Evolutionary conservation across 495 filamentous ascomycete species (phyloP), one percentile per base, ranked within the genome.

Genomic region (Monascus purpureus): DNA sequence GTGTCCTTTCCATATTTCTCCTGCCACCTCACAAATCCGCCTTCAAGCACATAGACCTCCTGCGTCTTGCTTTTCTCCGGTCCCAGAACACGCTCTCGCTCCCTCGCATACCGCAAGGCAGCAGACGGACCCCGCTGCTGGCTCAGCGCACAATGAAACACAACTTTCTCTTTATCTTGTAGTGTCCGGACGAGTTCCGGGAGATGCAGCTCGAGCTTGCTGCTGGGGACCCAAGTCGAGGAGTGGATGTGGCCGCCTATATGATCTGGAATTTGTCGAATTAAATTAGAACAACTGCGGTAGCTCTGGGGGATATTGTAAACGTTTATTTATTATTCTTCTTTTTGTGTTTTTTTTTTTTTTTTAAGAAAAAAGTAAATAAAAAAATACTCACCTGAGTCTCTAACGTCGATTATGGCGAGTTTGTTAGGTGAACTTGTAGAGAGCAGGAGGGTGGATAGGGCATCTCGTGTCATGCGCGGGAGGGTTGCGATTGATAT

Each of bases 101-200:
- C 56, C 4, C 63, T 57, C 0, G 47, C 49, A 41, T 67, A 65
- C 2, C 53, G 53, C 9, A 66, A 42, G 3, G 62, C 60, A 7
- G 62, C 59, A 29, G 59, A 60, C 1, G 62, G 62, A 1, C 62
- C 62, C 12, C 90, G 70, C 57, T 90, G 80, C 61, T 96, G 90
- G 41, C 78, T 84, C 18, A 96, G 60, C n/a, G 82, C 79, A 57
- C 90, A 97, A 57, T 97, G 92, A 53, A 97, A 97, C 12, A 97
- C 73, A 14, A 97, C 82, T 25, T 66, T 75, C 26, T 92, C 68
- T 46, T 82, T 84, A 47, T 80, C 76, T 37, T 75, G 55, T 18
- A 95, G 71, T 33, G 70, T 76, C 31, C 81, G 77, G 2, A 93
- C 68, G 17, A 97, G 72, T 39, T 84, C 82, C 1, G 90, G 83